Percentiles rank a stretch among this genome's conserved stretches.
phyloP scores from a whole-genome alignment of 2,329 filamentous ascomycete species.

The Fragosphaeria purpurea region DNA sequence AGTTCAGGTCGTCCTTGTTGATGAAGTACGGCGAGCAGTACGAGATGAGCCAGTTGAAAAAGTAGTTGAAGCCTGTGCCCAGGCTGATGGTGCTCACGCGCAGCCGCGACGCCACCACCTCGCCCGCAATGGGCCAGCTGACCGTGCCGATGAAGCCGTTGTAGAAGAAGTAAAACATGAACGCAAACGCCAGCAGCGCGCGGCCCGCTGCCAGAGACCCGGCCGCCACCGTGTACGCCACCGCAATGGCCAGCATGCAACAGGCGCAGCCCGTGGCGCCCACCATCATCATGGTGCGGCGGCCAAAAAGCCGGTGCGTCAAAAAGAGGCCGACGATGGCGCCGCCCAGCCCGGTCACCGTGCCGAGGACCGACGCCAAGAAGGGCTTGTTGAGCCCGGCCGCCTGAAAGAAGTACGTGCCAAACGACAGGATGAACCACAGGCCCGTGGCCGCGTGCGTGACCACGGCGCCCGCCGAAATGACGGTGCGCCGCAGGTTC shows the following conservation, averaged over 20 bases:
- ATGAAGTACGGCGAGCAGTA: conserved; percentile 35
- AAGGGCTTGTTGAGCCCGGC: conserved; percentile 17
- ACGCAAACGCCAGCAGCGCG: conserved; percentile 13
- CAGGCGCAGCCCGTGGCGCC: conserved; percentile 12
- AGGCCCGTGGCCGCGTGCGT: conserved; percentile 19
- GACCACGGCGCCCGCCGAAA: conserved; percentile 14
- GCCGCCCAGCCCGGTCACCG: conserved; percentile 12
- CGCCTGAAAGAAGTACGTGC: conserved; percentile 19
- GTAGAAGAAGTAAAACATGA: conserved; percentile 15
- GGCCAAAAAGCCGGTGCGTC: conserved; percentile 14
- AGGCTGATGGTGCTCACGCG: conserved; percentile 13
- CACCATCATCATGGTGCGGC: conserved; percentile 17
- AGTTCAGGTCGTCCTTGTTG: conserved; percentile 27
- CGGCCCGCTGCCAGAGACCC: conserved; percentile 12
- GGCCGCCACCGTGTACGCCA: conserved; percentile 14
- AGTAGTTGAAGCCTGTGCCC: conserved; percentile 14
- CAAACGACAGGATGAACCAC: conserved; percentile 20
- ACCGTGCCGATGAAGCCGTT: conserved; percentile 18
- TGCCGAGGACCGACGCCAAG: conserved; percentile 11
- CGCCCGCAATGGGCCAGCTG: conserved; percentile 23
- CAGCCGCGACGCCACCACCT: conserved; percentile 23
- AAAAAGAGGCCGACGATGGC: conserved; percentile 13
- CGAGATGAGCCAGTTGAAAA: conserved; percentile 28
- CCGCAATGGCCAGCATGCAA: conserved; percentile 15
- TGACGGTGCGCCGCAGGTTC: conserved; percentile 15